Evolutionary conservation across 2,329 filamentous ascomycete genomes (phyloP).

Genomic region (Cladosporium sp.): DNA sequence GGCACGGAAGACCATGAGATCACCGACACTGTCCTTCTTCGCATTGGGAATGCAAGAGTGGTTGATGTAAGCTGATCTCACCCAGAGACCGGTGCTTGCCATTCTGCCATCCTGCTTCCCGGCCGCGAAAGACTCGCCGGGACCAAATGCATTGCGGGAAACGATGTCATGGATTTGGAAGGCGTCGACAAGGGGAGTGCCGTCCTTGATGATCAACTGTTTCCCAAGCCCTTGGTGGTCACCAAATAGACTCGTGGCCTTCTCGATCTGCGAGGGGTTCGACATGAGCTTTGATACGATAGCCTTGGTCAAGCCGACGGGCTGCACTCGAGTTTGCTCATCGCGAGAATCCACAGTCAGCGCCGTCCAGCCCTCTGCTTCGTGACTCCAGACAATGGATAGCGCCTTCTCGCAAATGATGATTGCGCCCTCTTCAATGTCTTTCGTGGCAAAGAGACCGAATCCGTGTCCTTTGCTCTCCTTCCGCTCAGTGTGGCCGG

Average conservation of each 20-base stretch:
- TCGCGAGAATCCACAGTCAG: constrained; percentile 37
- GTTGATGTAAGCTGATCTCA: constrained; percentile 37
- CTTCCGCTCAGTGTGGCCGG: constrained; percentile 29
- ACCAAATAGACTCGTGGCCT: constrained; percentile 15
- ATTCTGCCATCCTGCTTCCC: constrained; percentile 7
- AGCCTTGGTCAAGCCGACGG: constrained; percentile 21
- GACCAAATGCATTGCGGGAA: constrained; percentile 34
- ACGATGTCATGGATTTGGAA: constrained; percentile 37
- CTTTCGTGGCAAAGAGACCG: constrained; percentile 38
- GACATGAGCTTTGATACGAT: constrained; percentile 36
- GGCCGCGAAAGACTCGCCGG: constrained; percentile 16
- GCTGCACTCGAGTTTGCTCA: constrained; percentile 16
- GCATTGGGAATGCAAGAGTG: constrained; percentile 38
- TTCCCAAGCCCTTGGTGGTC: constrained; percentile 14
- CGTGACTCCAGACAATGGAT: constrained; percentile 26
- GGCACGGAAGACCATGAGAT: constrained; percentile 37
- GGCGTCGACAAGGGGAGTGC: constrained; percentile 32
- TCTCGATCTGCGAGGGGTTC: constrained; percentile 32
- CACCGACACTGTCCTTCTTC: constrained; percentile 35
- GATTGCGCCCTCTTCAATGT: constrained; percentile 36
- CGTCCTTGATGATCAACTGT: constrained; percentile 27
- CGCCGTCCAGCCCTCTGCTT: constrained; percentile 33
- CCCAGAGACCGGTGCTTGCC: constrained; percentile 34
- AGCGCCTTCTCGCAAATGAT: constrained; percentile 41
- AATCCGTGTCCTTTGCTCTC: constrained; percentile 32